Evolutionary conservation across 2,329 filamentous ascomycete species (phyloP), one percentile per base, ranked within the genome.

Genomic region (Phyllosticta citribraziliensis): DNA sequence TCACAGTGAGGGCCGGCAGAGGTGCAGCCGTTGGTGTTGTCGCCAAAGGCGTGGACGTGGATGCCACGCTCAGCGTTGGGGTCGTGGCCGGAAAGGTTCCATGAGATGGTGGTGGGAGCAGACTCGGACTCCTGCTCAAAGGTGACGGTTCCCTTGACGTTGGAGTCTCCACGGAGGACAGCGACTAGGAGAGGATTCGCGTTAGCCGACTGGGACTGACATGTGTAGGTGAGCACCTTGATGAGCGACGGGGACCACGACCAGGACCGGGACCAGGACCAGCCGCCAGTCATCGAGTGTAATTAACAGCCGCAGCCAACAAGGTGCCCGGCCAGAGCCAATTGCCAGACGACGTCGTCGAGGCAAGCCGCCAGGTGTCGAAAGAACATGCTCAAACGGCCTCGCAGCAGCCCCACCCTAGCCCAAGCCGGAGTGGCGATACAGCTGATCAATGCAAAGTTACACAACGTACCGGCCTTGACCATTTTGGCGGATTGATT

Each of bases 11-110:
- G 93, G 60, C 94, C 94, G 68, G 94, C 94, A 68, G 89, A 96
- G 68, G 93, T 97, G 89, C 94, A 99, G 78, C 94, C 94, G 81
- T 99, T 99, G 84, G 94, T 97, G 85, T 97, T 97, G 85, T 97
- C 94, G 76, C 94, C 94, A 74, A 96, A 99, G 78, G 94, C 90
- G 83, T 99, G 94, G 74, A 99, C 87, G 84, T 99, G 94, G 84
- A 97, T 91, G 78, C 91, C 94, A 79, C 94, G 93, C 86, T 96
- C 85, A 74, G 94, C 92, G 77, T 96, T 96, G 79, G 93, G 73
- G 75, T 97, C 92, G 80, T 97, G 83, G 79, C 94, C 93, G 65
- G 84, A 83, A 79, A 99, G 91, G 79, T 97, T 85, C 87, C 89
- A 99, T 74, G 88, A 84, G 81, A 99, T 84, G 76, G 83, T 93